A percentile compares a stretch with the other conserved stretches of the same genome.
phyloP scores from a whole-genome alignment of 345 rosid species.

The Populus simonii region DNA sequence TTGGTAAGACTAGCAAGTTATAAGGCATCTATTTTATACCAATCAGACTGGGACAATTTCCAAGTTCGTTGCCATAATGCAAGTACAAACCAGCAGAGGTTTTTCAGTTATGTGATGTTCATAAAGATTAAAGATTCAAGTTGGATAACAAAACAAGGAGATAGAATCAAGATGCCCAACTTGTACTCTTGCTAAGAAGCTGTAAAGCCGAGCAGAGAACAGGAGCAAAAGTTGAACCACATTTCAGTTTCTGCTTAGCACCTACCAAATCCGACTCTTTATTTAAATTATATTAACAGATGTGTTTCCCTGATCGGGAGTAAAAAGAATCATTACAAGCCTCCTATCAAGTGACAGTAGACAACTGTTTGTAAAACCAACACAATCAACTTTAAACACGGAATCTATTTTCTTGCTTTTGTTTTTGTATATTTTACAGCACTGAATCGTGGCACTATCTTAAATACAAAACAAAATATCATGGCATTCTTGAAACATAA shows the following conservation, averaged over 20 bases:
- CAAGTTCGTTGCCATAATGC: background rate
- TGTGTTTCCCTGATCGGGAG: background rate
- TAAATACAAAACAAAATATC: constrained; percentile 44
- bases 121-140: background rate
- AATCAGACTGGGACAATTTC: background rate
- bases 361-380: background rate
- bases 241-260: background rate
- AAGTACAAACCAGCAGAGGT: background rate
- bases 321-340: constrained; percentile 11
- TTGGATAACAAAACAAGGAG: background rate
- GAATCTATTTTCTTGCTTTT: constrained; percentile 18
- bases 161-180: background rate
- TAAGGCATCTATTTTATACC: no score
- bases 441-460: constrained; percentile 29
- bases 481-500: constrained; percentile 12
- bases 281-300: background rate
- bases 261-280: background rate
- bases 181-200: background rate
- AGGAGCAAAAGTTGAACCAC: background rate
- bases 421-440: constrained; percentile 30
- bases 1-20: no score
- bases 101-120: background rate
- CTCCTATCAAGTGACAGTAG: background rate
- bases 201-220: background rate
- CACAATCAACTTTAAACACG: constrained; percentile 9